Base-by-base conservation (phyloP, 139 green algal species). In the Choricystis sp. region DNA sequence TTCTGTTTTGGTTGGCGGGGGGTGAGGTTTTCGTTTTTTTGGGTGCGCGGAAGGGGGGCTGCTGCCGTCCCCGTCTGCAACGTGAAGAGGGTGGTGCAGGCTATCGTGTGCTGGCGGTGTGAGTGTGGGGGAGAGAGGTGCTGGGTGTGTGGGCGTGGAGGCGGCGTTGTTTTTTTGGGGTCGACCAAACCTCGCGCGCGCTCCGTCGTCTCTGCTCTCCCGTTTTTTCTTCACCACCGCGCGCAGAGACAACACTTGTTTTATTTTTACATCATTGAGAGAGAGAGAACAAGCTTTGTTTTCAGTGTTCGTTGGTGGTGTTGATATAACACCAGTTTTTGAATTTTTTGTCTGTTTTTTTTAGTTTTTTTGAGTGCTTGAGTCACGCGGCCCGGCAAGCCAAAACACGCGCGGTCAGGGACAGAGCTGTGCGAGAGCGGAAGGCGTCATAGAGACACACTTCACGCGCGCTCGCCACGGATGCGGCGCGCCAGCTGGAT, bases 401-500 rank as follows among this genome's bases (percentile, higher is more conserved):
- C n/a, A n/a, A n/a, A n/a, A n/a, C n/a, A n/a, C n/a, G n/a, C n/a
- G n/a, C n/a, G 40, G 9, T 52, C 9, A 52, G 40, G 40, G 16
- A 52, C 40, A 52, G 16, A 16, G 9, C 16, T 52, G 40, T 16
- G 40, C 40, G 16, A 52, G 16, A 52, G n/a, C n/a, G n/a, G n/a
- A n/a, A n/a, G n/a, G n/a, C n/a, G n/a, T n/a, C n/a, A n/a, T n/a
- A n/a, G n/a, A n/a, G n/a, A n/a, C n/a, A 52, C 9, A 52, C 9
- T 60, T 68, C 29, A 76, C 22, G 70, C 70, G 64, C 75, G 72
- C 69, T 85, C 76, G 62, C 77, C 74, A 29, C 74, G 75, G 65
- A 85, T 83, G 66, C 81, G 73, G 67, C 79, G 78, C 29, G 79
- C 78, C 40, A 85, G 73, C 78, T 85, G 78, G 69, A 85, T 85